Base-by-base conservation (phyloP, 2,329 filamentous ascomycete species). In the Pseudopyrenochaeta lycopersici region DNA sequence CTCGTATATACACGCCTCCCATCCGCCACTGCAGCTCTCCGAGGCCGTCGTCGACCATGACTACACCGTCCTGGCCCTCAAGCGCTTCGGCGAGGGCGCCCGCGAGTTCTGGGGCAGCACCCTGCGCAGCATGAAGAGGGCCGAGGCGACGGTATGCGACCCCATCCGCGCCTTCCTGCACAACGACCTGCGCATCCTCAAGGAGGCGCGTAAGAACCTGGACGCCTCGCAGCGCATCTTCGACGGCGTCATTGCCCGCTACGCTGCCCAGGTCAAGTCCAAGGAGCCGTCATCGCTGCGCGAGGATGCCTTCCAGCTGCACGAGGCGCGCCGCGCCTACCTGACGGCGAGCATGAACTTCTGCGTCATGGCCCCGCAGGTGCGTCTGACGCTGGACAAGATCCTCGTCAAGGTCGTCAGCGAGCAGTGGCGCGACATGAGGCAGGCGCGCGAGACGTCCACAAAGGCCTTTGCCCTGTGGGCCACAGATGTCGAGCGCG, bases 231-330 rank as follows among this genome's bases (percentile, higher is more conserved):
- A 99, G 76, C 91, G 92, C 76, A 84, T 85, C 2, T 97, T 93
- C 68, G 95, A 99, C 73, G 84, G 85, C 49, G 87, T 90, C 2
- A 84, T 97, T 52, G 86, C 90, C 18, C 87, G 93, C 53, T 98
- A 96, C 71, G 85, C 92, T 4, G 82, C 85, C 2, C 92, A 97
- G 76, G 90, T 88, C 62, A 98, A 97, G 80, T 89, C 91, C 5
- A 99, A 98, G 77, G 95, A 99, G 76, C 86, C 94, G 0, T 97
- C 92, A 0, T 86, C 92, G 1, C 81, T 99, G 50, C 85, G 95
- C 55, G 95, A 99, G 75, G 95, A 99, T 76, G 95, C 95, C 0
- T 99, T 99, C 69, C 89, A 95, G 72, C 86, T 98, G 32, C 95
- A 97, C 72, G 95, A 98, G 80, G 90, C 91, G 20, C 87, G 94